Base-by-base conservation (phyloP, 1,284 basidiomycete species). In the Ustanciosporium gigantosporum region DNA sequence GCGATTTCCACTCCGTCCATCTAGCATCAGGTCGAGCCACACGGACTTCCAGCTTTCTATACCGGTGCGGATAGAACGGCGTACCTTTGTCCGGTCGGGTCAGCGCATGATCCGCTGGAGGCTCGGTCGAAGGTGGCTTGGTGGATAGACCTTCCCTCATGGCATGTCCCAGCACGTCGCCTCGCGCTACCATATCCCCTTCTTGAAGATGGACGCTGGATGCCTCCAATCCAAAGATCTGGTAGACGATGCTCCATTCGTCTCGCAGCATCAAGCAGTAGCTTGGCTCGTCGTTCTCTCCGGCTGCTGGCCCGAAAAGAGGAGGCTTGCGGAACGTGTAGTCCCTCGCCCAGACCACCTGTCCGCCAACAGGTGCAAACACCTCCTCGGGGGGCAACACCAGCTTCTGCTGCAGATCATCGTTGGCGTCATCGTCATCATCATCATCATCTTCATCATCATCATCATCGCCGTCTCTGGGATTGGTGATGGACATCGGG, bases 221-320 rank as follows among this genome's bases (percentile, higher is more conserved):
- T 2, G 36, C 36, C 13, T 66, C 64, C 2, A 74, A 29, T 9
- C 72, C 68, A 34, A 68, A 65, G 31, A 73, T 49, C 43, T 73
- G 70, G 29, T 66, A 67, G 0, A 74, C 70, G 36, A 72, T 62
- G 6, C 60, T 62, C 66, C 66, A 71, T 19, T 61, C 68, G 43
- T 74, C 72, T 5, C 62, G 65, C 9, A 74, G 46, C 68, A 70
- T 68, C 7, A 74, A 19, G 25, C 53, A 57, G 44, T 56, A 68
- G 34, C 45, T 64, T 13, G 16, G 4, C 36, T 72, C 62, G 42
- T 74, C 66, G 25, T 74, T 74, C 25, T 41, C 34, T 1, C 66
- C 60, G 1, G 55, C 61, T 4, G 62, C 57, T 2, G 53, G 48
- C 2, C 68, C 68, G 9, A 37, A 50, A n/a, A 61, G 48, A 6